These are phyloP conservation scores for Yamadazyma epiphylla DNA, from an alignment of 1,139 yeast genomes.

Conservation along the genomic window DNA sequence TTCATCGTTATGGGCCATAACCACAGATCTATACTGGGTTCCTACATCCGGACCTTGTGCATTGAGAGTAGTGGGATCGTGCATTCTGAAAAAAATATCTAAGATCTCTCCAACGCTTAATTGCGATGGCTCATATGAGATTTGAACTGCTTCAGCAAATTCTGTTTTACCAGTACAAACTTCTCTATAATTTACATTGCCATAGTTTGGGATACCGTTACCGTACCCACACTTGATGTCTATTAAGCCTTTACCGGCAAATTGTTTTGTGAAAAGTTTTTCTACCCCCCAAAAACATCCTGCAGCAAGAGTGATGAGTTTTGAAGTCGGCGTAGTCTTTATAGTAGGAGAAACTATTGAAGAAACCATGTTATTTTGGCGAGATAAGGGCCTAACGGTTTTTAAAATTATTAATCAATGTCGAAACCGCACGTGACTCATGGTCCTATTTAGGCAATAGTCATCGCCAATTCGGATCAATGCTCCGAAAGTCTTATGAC, in stretches of 20 bases:
- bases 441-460: no score
- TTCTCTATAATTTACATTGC: constrained; percentile 63
- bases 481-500: no score
- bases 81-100: constrained; percentile 86
- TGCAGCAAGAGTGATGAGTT: constrained; percentile 63
- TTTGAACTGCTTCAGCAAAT: constrained; percentile 76
- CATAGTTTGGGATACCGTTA: constrained; percentile 55
- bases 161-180: constrained; percentile 76
- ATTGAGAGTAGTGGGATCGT: constrained; percentile 60
- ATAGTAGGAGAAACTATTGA: constrained; percentile 33
- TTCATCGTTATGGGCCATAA: constrained; percentile 57
- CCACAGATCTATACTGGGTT: constrained; percentile 78
- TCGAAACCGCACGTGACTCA: no score
- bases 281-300: constrained; percentile 98
- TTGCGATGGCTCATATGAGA: constrained; percentile 70
- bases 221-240: constrained; percentile 89
- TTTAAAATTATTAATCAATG: no score
- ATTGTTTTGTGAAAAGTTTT: constrained; percentile 70
- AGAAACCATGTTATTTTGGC: constrained; percentile 8
- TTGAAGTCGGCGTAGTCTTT: constrained; percentile 35
- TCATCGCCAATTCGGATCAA: no score
- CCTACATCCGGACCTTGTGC: constrained; percentile 83
- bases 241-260: constrained; percentile 56
- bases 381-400: no score
- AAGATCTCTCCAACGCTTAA: constrained; percentile 60